These are phyloP conservation scores for Striga asiatica DNA, from an alignment of 257 asterid genomes.

Conservation along the genomic window DNA sequence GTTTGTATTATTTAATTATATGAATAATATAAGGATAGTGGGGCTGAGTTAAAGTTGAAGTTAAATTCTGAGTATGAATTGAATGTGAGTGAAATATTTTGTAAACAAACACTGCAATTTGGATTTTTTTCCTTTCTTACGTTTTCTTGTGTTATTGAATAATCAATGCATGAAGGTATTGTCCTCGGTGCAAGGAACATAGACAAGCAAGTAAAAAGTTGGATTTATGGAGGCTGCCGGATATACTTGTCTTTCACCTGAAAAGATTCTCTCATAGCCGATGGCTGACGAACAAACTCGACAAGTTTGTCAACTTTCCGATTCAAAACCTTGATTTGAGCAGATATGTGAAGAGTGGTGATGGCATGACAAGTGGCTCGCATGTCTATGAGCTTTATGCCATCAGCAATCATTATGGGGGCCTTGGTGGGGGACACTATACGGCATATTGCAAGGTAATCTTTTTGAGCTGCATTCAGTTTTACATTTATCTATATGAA, in stretches of 20 bases:
- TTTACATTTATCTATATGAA: background rate
- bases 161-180: slow-evolving; percentile 73
- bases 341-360: slow-evolving; percentile 65
- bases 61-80: too few species aligned
- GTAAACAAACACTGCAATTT: too few species aligned
- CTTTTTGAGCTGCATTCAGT: background rate
- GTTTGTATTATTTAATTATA: too few species aligned
- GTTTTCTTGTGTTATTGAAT: too few species aligned
- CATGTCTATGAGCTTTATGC: slow-evolving; percentile 78
- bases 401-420: slow-evolving; percentile 93
- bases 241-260: slow-evolving; percentile 77
- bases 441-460: slow-evolving; percentile 93
- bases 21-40: too few species aligned
- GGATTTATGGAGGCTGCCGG: slow-evolving; percentile 92
- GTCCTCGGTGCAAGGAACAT: slow-evolving; percentile 90
- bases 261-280: slow-evolving; percentile 84
- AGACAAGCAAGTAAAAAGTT: slow-evolving; percentile 91
- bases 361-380: slow-evolving; percentile 47
- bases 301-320: slow-evolving; percentile 84
- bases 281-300: slow-evolving; percentile 90
- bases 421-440: slow-evolving; percentile 95
- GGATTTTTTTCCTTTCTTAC: slow-evolving; percentile 5
- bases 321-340: slow-evolving; percentile 64
- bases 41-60: too few species aligned
- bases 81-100: too few species aligned